phyloP scores from a whole-genome alignment of 1,139 yeast species.

The Geotrichum phurueaensis region DNA sequence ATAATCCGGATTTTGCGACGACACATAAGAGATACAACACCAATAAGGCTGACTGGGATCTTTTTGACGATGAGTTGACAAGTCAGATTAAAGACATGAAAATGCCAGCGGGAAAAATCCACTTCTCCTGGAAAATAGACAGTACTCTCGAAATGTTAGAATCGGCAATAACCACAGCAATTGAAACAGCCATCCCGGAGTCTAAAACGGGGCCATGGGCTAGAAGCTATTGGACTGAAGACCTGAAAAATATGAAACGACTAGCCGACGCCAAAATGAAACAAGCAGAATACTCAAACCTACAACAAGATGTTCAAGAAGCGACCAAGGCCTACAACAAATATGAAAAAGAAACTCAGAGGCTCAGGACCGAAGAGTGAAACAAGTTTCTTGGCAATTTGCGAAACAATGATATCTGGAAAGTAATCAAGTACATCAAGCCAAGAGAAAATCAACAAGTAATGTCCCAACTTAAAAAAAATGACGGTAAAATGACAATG shows the following conservation, averaged over 20 bases:
- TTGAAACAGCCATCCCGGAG: background rate
- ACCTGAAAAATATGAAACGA: background rate
- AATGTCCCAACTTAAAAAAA: background rate
- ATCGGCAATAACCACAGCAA: background rate
- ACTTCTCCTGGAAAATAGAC: background rate
- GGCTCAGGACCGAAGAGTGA: background rate
- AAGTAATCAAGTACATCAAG: background rate
- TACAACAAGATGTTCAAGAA: background rate
- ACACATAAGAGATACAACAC: background rate
- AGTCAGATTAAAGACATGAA: background rate
- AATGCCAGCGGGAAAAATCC: background rate
- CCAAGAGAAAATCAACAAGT: background rate
- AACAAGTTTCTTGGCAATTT: background rate
- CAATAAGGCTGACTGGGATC: background rate
- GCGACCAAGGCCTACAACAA: background rate
- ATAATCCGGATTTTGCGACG: background rate
- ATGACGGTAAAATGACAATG: background rate
- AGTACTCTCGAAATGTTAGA: background rate
- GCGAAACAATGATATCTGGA: background rate
- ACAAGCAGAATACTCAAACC: no score
- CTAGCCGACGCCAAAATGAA: no score
- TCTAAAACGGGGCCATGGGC: background rate
- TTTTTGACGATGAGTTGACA: background rate
- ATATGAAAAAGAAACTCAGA: background rate
- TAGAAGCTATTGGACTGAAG: background rate